Conservation (phyloP, 225 moss, liverwort and hornwort species). For the Neckera pumila region DNA sequence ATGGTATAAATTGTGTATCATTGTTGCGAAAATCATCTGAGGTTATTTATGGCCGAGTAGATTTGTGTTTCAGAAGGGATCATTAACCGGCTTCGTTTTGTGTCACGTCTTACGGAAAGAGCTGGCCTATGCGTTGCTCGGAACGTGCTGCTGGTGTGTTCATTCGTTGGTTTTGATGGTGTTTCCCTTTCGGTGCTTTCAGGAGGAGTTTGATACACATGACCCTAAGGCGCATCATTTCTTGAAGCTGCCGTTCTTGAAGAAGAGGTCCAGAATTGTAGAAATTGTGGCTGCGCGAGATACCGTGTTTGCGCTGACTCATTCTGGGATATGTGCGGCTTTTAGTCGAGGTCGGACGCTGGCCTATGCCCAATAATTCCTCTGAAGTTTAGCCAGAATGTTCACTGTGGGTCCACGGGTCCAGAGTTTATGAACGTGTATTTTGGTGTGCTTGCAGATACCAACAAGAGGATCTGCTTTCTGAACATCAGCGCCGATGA, state of each 20-base stretch:
- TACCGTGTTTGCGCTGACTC: conserved; percentile 73
- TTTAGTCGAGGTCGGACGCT: conserved; percentile 56
- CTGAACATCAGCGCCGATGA: conserved; percentile 71
- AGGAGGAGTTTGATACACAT: conserved; percentile 91
- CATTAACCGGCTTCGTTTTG: background rate
- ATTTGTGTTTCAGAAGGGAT: background rate
- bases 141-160: background rate
- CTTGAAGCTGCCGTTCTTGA: conserved; percentile 70
- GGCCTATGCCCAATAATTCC: background rate
- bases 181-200: background rate
- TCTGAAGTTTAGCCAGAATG: background rate
- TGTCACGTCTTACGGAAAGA: background rate
- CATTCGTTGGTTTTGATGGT: background rate
- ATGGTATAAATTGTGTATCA: background rate
- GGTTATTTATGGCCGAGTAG: background rate
- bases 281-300: conserved; percentile 86
- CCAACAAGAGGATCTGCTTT: conserved; percentile 82
- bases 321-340: conserved; percentile 78
- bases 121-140: too few relatives aligned
- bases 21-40: too few relatives aligned
- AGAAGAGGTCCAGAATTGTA: conserved; percentile 74
- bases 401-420: background rate
- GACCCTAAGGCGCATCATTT: conserved; percentile 76
- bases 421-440: background rate
- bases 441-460: conserved; percentile 5